Evolutionary conservation across 2,329 filamentous ascomycete species (phyloP), one percentile per base, ranked within the genome.

Genomic region (Fusarium sp.): DNA sequence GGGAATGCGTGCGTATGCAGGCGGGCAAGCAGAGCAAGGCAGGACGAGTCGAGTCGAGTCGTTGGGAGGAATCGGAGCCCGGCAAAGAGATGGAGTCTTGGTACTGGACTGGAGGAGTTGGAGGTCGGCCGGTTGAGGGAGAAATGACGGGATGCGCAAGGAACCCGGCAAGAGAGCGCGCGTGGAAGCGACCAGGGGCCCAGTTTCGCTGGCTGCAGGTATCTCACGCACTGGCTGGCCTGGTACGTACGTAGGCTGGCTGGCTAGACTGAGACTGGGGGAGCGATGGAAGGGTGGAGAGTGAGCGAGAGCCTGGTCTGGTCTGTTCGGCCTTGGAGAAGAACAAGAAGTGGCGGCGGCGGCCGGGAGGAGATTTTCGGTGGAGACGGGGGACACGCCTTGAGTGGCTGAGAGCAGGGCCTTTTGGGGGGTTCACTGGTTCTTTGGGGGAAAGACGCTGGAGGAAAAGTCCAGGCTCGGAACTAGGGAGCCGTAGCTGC

Each of bases 401-500:
- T 73, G 64, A 74, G 64, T 74, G 69, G 72, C 14, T 9, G 8
- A n/a, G 42, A 63, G 18, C 50, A 25, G 40, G 62, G 57, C 45
- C 14, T 57, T 71, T 59, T 60, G 20, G 67, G 60, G 25, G 25
- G 9, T 50, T 50, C 45, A n/a, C 18, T 29, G 45, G 52, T 52
- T 56, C 33, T 62, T 59, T n/a, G 61, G 36, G 50, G 36, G 47
- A 16, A 29, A 29, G 20, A 57, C 42, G 61, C 58, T 45, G 25
- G 42, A 68, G 27, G 60, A 56, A 63, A 73, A 68, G 62, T 61
- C 59, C 57, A 65, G 70, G 59, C 68, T 78, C 76, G 76, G 76
- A 78, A 78, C 70, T 65, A 70, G 65, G 63, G 68, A 78, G 76
- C 76, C 76, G 76, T 75, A 75, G 70, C 59, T 74, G n/a, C 36